These are phyloP conservation scores for Sarocladium brachiariae DNA, from an alignment of 2,329 filamentous ascomycete genomes.

Conservation along the genomic window DNA sequence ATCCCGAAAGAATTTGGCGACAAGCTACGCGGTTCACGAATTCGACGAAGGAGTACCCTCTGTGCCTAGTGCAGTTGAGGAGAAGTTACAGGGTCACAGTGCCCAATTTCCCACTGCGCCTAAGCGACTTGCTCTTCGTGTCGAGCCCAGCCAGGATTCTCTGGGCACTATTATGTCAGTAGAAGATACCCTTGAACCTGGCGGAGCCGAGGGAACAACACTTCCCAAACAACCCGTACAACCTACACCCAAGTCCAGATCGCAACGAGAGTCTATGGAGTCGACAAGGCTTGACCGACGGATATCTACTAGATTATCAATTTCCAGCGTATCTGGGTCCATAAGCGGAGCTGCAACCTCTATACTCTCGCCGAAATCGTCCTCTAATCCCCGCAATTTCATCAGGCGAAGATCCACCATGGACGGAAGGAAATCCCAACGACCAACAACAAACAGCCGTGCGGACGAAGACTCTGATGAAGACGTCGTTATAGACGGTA, in stretches of 20 bases:
- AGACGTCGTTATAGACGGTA: slow-evolving; percentile 3
- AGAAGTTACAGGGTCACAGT: slow-evolving; percentile 11
- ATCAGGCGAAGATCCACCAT: slow-evolving; percentile 4
- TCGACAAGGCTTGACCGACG: slow-evolving; percentile 9
- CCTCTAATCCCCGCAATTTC: slow-evolving; percentile 5
- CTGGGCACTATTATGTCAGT: slow-evolving; percentile 45
- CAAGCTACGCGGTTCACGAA: slow-evolving; percentile 5
- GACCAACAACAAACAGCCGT: neutral
- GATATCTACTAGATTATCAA: neutral
- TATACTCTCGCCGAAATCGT: slow-evolving; percentile 14
- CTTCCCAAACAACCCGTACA: slow-evolving; percentile 11
- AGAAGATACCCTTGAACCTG: slow-evolving; percentile 27
- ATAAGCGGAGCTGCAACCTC: slow-evolving; percentile 15
- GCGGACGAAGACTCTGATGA: slow-evolving; percentile 1
- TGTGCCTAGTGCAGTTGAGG: slow-evolving; percentile 10
- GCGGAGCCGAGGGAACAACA: slow-evolving; percentile 17
- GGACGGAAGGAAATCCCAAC: neutral
- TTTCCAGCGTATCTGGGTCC: slow-evolving; percentile 9
- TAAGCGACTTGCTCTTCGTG: slow-evolving; percentile 30
- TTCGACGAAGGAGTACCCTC: slow-evolving; percentile 9
- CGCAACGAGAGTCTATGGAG: slow-evolving; percentile 1
- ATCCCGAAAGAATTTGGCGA: neutral
- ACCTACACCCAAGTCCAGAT: slow-evolving; percentile 10
- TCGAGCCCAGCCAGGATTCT: slow-evolving; percentile 38
- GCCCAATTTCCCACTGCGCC: slow-evolving; percentile 20